Evolutionary conservation across 257 asterid genomes (phyloP).

Genomic region (Scutellaria baicalensis): DNA sequence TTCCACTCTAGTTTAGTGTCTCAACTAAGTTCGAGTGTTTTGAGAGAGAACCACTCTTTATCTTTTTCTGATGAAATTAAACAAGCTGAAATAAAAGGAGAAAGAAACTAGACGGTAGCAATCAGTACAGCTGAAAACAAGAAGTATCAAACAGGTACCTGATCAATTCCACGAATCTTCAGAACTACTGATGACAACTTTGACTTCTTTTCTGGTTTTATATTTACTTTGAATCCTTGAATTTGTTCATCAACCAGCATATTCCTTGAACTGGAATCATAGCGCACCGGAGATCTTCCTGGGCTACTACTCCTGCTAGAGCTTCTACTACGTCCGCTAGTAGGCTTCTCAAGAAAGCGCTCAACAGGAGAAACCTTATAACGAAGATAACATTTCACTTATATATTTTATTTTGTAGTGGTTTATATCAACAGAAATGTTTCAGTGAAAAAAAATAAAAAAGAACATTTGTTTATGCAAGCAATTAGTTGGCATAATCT

Average conservation of each 20-base stretch:
- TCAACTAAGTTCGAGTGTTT: neutral
- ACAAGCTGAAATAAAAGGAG: neutral
- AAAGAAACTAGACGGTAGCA: neutral
- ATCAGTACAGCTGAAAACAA: conserved; percentile 1
- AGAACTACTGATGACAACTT: conserved; percentile 92
- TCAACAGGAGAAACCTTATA: conserved; percentile 86
- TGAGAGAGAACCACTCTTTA: neutral
- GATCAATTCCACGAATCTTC: conserved; percentile 98
- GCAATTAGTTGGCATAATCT: conserved; percentile 1
- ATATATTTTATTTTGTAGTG: neutral
- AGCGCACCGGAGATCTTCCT: conserved; percentile 80
- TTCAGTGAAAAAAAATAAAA: conserved; percentile 5
- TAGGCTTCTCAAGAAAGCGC: conserved; percentile 86
- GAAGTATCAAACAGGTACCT: conserved; percentile 40
- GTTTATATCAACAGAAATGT: neutral
- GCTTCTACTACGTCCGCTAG: conserved; percentile 90
- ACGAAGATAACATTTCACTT: conserved; percentile 12
- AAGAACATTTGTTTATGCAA: conserved; percentile 2
- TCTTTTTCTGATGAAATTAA: neutral
- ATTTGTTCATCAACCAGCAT: conserved; percentile 67
- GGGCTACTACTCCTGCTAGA: conserved; percentile 97
- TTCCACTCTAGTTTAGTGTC: neutral
- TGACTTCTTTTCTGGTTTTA: conserved; percentile 90
- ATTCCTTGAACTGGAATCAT: conserved; percentile 54
- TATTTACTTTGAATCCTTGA: conserved; percentile 86